These are phyloP conservation scores for Auriscalpium microsporum DNA, from an alignment of 768 basidiomycete genomes.

Conservation along the genomic window DNA sequence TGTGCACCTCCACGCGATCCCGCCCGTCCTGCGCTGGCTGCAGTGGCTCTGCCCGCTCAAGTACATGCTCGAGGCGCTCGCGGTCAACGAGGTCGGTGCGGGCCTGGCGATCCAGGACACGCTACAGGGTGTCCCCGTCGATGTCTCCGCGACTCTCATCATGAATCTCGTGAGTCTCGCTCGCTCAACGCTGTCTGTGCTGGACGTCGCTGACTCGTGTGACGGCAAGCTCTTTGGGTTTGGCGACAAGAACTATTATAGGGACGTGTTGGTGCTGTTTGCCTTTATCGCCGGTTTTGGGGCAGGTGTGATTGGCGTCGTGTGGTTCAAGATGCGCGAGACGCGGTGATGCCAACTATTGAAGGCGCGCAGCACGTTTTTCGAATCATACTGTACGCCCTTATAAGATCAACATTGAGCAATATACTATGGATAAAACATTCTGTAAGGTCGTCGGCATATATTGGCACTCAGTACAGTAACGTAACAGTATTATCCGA, in stretches of 20 bases:
- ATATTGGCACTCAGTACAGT: too few relatives aligned
- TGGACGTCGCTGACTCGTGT: background rate
- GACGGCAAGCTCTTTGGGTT: conserved; percentile 74
- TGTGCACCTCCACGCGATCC: conserved; percentile 77
- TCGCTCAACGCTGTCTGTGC: background rate
- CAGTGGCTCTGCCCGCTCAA: conserved; percentile 87
- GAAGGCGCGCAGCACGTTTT: too few relatives aligned
- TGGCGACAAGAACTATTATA: conserved; percentile 70
- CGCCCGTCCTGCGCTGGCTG: conserved; percentile 88
- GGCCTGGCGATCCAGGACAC: conserved; percentile 79
- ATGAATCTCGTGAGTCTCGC: conserved; percentile 62
- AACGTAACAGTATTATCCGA: too few relatives aligned
- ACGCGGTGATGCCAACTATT: conserved; percentile 35
- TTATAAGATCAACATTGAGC: too few relatives aligned
- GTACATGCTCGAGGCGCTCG: conserved; percentile 74
- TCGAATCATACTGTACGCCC: too few relatives aligned
- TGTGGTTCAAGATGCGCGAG: conserved; percentile 75
- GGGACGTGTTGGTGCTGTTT: conserved; percentile 82
- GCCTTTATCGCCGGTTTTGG: conserved; percentile 81
- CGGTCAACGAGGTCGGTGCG: conserved; percentile 87
- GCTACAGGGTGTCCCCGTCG: conserved; percentile 73
- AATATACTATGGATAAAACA: too few relatives aligned
- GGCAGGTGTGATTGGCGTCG: conserved; percentile 58
- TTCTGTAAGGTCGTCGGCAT: too few relatives aligned
- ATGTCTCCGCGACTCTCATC: conserved; percentile 73